These are phyloP conservation scores for Aspergillus sp. DNA, from an alignment of 2,329 filamentous ascomycete species.

Conservation along the genomic window DNA sequence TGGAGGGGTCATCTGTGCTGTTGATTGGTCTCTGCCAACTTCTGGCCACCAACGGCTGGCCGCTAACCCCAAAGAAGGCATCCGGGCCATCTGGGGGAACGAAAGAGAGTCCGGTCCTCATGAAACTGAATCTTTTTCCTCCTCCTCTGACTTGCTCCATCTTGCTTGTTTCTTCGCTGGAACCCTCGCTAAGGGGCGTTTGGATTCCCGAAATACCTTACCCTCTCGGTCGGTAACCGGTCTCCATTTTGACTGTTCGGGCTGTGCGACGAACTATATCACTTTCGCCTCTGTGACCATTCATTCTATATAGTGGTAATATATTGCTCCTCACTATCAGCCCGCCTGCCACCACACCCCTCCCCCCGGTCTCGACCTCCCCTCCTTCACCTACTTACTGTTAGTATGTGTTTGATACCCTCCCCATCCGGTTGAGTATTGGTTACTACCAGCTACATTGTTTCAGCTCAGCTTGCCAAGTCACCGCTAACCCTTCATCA, in stretches of 20 bases:
- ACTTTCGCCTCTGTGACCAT: neutral
- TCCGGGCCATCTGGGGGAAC: neutral
- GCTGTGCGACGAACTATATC: neutral
- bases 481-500: neutral
- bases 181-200: neutral
- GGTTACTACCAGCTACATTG: neutral
- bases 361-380: neutral
- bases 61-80: neutral
- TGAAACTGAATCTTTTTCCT: neutral
- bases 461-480: neutral
- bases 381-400: neutral
- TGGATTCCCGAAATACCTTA: neutral
- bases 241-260: neutral
- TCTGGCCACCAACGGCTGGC: neutral
- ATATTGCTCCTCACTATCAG: neutral
- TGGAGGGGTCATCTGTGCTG: neutral
- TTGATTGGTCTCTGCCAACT: constrained; percentile 15
- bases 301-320: neutral
- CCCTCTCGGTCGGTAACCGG: neutral
- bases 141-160: neutral
- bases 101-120: neutral
- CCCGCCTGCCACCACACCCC: neutral
- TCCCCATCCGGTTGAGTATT: neutral
- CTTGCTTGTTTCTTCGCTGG: neutral
- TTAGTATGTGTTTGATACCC: neutral